Conservation (phyloP, 257 asterid species). For the Leptodermis oblonga region DNA sequence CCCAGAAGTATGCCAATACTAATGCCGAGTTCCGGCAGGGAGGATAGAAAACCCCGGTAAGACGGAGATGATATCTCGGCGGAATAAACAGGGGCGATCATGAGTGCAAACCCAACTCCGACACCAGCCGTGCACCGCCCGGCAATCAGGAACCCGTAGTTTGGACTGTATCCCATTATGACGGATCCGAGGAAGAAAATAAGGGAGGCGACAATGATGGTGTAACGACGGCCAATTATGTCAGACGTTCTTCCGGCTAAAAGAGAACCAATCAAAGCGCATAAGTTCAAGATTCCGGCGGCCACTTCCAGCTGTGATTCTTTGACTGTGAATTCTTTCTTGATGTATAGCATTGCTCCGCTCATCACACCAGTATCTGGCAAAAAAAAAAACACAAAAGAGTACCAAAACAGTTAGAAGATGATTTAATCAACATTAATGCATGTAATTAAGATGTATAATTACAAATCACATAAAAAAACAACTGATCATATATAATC, state of each 20-base stretch:
- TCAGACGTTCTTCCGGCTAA: conserved; percentile 73
- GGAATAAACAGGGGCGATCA: conserved; percentile 83
- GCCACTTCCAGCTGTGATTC: conserved; percentile 49
- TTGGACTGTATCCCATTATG: conserved; percentile 67
- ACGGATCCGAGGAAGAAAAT: conserved; percentile 64
- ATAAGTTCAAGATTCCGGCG: conserved; percentile 67
- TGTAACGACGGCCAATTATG: conserved; percentile 58
- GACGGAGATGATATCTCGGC: conserved; percentile 68
- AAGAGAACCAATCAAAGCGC: conserved; percentile 63
- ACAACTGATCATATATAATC: too few relatives aligned
- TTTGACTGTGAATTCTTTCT: conserved; percentile 51
- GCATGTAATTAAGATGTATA: not conserved
- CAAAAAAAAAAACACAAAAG: not conserved
- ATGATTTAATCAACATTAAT: not conserved
- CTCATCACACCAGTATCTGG: conserved; percentile 84
- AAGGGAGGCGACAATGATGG: conserved; percentile 45
- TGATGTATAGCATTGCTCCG: conserved; percentile 75
- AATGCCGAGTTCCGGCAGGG: conserved; percentile 71
- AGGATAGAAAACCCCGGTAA: conserved; percentile 57
- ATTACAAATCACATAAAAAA: not conserved
- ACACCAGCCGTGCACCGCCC: conserved; percentile 68
- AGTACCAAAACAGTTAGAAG: not conserved
- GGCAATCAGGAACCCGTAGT: conserved; percentile 37
- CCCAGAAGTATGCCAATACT: conserved; percentile 60
- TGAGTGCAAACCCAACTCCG: conserved; percentile 80